Conservation (phyloP, 2,329 filamentous ascomycete species). For the Colletotrichum navitas region DNA sequence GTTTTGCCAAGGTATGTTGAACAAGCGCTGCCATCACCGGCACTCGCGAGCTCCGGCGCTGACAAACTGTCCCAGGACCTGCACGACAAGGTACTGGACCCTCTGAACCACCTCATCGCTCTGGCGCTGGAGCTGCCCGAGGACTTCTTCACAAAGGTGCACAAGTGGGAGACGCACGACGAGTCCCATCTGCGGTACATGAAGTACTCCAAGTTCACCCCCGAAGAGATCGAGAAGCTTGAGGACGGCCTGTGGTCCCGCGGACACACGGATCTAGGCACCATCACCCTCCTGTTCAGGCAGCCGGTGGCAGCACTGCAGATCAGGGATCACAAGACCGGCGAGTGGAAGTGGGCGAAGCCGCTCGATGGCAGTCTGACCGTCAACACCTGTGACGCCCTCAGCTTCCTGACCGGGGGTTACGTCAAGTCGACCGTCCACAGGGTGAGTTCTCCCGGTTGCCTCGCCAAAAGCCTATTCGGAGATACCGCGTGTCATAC, state of each 20-base stretch:
- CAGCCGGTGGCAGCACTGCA: constrained; percentile 70
- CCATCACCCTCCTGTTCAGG: constrained; percentile 68
- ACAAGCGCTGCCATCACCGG: neutral
- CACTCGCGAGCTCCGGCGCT: neutral
- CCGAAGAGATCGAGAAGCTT: constrained; percentile 60
- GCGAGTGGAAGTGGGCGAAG: constrained; percentile 64
- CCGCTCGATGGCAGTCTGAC: constrained; percentile 64
- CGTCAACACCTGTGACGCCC: constrained; percentile 63
- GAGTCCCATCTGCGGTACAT: constrained; percentile 75
- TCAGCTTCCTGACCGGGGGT: constrained; percentile 62
- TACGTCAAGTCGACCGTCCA: constrained; percentile 60
- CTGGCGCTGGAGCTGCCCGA: constrained; percentile 71
- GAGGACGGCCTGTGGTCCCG: constrained; percentile 58
- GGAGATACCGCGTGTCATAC: neutral
- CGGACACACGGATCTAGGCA: constrained; percentile 69
- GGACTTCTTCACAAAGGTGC: constrained; percentile 65
- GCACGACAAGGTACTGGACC: constrained; percentile 68
- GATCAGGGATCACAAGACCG: constrained; percentile 60
- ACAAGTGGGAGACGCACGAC: constrained; percentile 68
- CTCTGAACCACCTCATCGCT: constrained; percentile 70
- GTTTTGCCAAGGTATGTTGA: constrained; percentile 59
- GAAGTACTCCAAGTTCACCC: constrained; percentile 65
- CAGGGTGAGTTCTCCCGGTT: constrained; percentile 44
- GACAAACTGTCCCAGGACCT: constrained; percentile 37
- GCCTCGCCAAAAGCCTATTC: neutral